Conservation (phyloP, 805 yeast genomes). For the Myxozyma udenii region DNA sequence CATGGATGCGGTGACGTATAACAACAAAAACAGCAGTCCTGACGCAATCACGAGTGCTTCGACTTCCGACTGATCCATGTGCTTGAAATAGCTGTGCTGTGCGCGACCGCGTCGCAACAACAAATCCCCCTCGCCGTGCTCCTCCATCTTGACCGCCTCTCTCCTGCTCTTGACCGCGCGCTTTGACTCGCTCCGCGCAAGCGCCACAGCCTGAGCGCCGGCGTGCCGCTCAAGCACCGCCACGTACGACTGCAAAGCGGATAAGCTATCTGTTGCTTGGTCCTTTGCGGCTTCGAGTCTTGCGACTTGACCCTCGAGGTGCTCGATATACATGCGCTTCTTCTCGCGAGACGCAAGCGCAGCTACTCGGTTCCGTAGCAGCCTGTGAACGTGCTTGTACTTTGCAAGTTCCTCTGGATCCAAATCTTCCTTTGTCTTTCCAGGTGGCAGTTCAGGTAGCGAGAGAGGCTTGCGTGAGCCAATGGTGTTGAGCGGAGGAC, state of each 20-base stretch:
- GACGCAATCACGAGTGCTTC: constrained; percentile 9
- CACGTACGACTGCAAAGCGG: constrained; percentile 1
- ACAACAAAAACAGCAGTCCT: constrained; percentile 7
- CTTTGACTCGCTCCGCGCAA: not conserved
- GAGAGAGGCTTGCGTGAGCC: constrained; percentile 28
- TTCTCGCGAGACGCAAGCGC: constrained; percentile 29
- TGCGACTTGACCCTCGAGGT: constrained; percentile 15
- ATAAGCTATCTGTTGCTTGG: not conserved
- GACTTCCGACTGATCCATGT: constrained; percentile 10
- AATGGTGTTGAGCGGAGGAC: constrained; percentile 26
- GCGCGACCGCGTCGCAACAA: not conserved
- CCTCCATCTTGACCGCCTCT: not conserved
- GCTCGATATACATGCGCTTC: constrained; percentile 25
- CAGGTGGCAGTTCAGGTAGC: constrained; percentile 27
- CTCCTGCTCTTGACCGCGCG: not conserved
- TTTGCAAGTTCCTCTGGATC: constrained; percentile 26
- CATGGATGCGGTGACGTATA: constrained; percentile 11
- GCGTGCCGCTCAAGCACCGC: constrained; percentile 8
- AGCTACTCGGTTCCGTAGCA: constrained; percentile 27
- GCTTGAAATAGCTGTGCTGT: not conserved
- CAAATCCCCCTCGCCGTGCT: not conserved
- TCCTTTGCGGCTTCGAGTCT: constrained; percentile 9
- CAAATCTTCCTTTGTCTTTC: constrained; percentile 29
- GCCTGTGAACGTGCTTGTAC: constrained; percentile 26
- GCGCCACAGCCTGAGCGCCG: not conserved